Percentiles rank a stretch among this genome's conserved stretches.
phyloP scores from a whole-genome alignment of 1,284 basidiomycete genomes.

The Coriolopsis trogii region DNA sequence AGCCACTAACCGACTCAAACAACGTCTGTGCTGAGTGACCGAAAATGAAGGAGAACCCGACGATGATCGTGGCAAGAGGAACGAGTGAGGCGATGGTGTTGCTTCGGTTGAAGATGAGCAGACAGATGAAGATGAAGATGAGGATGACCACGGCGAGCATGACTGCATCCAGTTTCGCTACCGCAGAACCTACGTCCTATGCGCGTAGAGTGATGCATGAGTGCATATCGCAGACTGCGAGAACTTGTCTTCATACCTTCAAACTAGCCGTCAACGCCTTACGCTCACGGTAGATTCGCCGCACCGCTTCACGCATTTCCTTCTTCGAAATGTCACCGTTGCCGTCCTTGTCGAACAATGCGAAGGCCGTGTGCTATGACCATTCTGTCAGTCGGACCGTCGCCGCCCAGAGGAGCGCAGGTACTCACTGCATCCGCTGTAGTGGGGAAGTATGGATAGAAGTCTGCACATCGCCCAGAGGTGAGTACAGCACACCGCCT shows the following conservation, averaged over 20 bases:
- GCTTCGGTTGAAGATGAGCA: conserved; percentile 77
- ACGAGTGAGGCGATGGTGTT: conserved; percentile 79
- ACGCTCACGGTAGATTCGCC: conserved; percentile 80
- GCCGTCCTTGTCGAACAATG: conserved; percentile 80
- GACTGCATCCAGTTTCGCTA: conserved; percentile 77
- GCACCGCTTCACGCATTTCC: conserved; percentile 86
- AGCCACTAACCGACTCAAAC: conserved; percentile 69
- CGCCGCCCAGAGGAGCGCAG: not conserved
- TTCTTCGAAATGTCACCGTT: conserved; percentile 82
- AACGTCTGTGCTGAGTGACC: conserved; percentile 82
- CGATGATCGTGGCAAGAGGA: conserved; percentile 79
- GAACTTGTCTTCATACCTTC: too few relatives aligned
- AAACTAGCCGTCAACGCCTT: conserved; percentile 73
- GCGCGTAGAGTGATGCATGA: too few relatives aligned
- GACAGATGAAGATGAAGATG: conserved; percentile 69
- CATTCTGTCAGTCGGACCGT: not conserved
- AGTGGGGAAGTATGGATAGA: conserved; percentile 77
- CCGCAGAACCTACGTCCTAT: conserved; percentile 71
- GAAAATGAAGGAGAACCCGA: conserved; percentile 83
- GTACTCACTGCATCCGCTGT: conserved; percentile 68
- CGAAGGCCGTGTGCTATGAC: conserved; percentile 69
- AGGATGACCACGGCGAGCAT: conserved; percentile 64
- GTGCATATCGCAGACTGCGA: too few relatives aligned
- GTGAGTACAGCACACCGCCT: not conserved
- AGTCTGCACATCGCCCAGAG: conserved; percentile 49